Conservation (phyloP, 2,329 filamentous ascomycete genomes). For the Aspergillus viridinutans region DNA sequence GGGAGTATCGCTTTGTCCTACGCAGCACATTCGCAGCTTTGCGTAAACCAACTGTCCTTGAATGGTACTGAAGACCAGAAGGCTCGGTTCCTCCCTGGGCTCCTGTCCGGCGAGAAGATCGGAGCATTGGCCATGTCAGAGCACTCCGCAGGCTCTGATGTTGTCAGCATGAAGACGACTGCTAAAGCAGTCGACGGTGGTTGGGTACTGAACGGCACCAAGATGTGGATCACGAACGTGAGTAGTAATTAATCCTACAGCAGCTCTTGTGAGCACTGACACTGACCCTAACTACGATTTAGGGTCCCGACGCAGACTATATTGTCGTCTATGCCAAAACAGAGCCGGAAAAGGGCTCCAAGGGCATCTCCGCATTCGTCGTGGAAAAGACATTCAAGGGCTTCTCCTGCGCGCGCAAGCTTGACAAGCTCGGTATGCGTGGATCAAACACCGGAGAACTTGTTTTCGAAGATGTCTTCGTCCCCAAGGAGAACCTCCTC, state of each 20-base stretch:
- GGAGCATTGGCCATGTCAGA: slow-evolving; percentile 95
- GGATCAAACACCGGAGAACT: slow-evolving; percentile 95
- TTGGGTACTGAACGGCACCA: slow-evolving; percentile 79
- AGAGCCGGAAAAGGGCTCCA: slow-evolving; percentile 69
- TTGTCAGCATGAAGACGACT: slow-evolving; percentile 89
- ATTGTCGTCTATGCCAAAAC: slow-evolving; percentile 98
- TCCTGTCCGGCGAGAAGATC: slow-evolving; percentile 75
- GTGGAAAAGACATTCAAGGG: slow-evolving; percentile 67
- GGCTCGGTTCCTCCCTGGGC: slow-evolving; percentile 68
- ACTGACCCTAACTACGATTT: slow-evolving; percentile 1
- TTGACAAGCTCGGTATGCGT: slow-evolving; percentile 98
- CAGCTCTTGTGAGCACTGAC: no score
- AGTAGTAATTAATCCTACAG: slow-evolving; percentile 8
- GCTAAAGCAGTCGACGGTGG: slow-evolving; percentile 79
- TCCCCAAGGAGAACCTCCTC: slow-evolving; percentile 75
- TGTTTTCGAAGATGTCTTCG: slow-evolving; percentile 85
- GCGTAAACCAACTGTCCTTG: slow-evolving; percentile 91
- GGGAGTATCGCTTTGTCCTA: slow-evolving; percentile 70
- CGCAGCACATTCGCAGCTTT: slow-evolving; percentile 91
- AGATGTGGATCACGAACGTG: slow-evolving; percentile 99
- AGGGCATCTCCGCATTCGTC: slow-evolving; percentile 93
- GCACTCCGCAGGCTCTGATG: slow-evolving; percentile 83
- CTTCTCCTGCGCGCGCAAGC: slow-evolving; percentile 82
- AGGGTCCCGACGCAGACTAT: slow-evolving; percentile 81
- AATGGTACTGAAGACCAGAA: slow-evolving; percentile 82